Evolutionary conservation across 805 yeast species (phyloP).

Genomic region (Candida gorgasii): DNA sequence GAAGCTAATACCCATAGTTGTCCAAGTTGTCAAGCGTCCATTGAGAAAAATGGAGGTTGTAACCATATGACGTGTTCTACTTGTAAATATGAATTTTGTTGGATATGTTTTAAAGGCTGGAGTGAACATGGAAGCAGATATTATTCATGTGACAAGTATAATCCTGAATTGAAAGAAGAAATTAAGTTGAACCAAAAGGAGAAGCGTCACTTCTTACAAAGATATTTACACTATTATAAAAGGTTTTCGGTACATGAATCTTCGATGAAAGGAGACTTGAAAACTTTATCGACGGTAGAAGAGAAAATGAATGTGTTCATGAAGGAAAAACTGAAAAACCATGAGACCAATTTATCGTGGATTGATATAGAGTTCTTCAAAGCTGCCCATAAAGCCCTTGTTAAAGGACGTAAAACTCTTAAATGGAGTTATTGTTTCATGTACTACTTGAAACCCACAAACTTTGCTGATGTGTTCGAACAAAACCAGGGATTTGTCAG

Average conservation of each 20-base stretch:
- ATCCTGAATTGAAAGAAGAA: slow-evolving; percentile 41
- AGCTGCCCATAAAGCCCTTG: slow-evolving; percentile 65
- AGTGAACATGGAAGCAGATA: slow-evolving; percentile 57
- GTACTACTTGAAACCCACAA: slow-evolving; percentile 57
- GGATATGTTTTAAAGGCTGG: slow-evolving; percentile 90
- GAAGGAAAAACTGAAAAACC: slow-evolving; percentile 31
- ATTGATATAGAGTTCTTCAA: slow-evolving; percentile 82
- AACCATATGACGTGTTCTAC: slow-evolving; percentile 90
- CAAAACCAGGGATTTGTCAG: slow-evolving; percentile 66
- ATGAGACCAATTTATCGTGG: slow-evolving; percentile 57
- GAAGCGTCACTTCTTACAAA: slow-evolving; percentile 51
- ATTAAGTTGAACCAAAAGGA: slow-evolving; percentile 38
- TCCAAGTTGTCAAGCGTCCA: slow-evolving; percentile 75
- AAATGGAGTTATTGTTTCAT: slow-evolving; percentile 92
- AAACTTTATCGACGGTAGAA: slow-evolving; percentile 63
- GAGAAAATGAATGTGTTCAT: slow-evolving; percentile 64
- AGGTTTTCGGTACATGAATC: slow-evolving; percentile 74
- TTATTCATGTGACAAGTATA: slow-evolving; percentile 66
- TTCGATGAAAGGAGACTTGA: slow-evolving; percentile 71
- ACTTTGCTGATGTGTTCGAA: slow-evolving; percentile 65
- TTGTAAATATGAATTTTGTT: slow-evolving; percentile 82
- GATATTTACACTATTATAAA: slow-evolving; percentile 75
- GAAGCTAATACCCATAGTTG: slow-evolving; percentile 81
- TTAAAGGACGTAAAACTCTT: slow-evolving; percentile 70
- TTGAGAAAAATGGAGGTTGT: slow-evolving; percentile 96